Base-by-base conservation (phyloP, 2,329 filamentous ascomycete species). In the Fusarium sp. region DNA sequence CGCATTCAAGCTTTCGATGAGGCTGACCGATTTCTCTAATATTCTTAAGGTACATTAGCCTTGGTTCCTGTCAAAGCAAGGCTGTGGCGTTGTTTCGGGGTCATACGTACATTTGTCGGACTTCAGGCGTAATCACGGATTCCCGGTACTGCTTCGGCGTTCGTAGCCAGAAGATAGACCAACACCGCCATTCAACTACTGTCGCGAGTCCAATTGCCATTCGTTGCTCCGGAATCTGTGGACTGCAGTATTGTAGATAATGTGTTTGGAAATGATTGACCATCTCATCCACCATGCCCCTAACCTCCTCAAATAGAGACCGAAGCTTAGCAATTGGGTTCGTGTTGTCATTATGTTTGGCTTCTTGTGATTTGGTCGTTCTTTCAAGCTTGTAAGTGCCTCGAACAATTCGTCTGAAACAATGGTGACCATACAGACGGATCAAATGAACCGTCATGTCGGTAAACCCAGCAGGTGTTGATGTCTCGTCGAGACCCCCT, bases 141-240 rank as follows among this genome's bases (percentile, higher is more conserved):
- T 33, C 56, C 18, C 56, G 38, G 18, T 59, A 54, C 9, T 54
- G 45, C 9, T 59, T 54, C 17, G 36, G 56, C 4, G 36, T 41
- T 27, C 56, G 46, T 25, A 59, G 4, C 56, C 56, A 59, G 22
- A 59, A 42, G 27, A 59, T 59, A 22, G 56, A 59, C 56, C 56
- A 59, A n/a, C 46, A 59, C 12, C 46, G 27, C 36, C 56, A 59
- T 20, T 59, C 46, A 20, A 59, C 35, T 13, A 59, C n/a, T 2
- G n/a, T 53, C 6, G 56, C 46, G 41, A 59, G 56, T 5, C 56
- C 46, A 27, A 59, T 38, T 7, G 46, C 36, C 27, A 59, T 59
- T 25, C 46, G 14, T 2, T 59, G 56, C 18, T 59, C 35, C 3
- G n/a, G 27, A 31, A 59, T 13, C 38, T 59, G 36, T 7, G 27